Conservation (phyloP, 2,329 filamentous ascomycete genomes). For the Apiospora koreana region DNA sequence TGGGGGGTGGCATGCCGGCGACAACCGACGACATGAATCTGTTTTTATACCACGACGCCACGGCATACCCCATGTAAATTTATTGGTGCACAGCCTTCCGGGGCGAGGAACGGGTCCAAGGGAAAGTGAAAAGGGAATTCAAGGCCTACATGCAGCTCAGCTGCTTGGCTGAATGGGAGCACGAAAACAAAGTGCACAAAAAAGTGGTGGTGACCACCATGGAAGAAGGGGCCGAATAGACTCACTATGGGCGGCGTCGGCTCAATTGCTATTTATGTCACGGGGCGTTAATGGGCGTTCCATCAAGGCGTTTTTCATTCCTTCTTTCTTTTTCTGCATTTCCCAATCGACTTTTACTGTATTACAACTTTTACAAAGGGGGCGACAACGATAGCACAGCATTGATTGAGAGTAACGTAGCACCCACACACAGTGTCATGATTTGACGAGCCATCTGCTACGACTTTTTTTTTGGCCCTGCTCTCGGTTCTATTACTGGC, state of each 20-base stretch:
- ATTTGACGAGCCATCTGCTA: neutral
- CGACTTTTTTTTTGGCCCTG: neutral
- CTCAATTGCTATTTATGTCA: neutral
- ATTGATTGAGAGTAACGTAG: neutral
- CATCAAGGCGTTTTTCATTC: neutral
- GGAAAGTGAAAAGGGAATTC: neutral
- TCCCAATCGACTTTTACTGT: neutral
- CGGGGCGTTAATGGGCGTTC: neutral
- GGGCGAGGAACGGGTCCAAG: neutral
- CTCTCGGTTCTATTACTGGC: neutral
- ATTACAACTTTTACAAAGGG: neutral
- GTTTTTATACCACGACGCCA: slow-evolving; percentile 24
- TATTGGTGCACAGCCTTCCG: neutral
- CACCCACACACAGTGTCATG: neutral
- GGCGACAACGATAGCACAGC: neutral
- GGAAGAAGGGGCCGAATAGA: neutral
- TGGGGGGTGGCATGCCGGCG: slow-evolving; percentile 11
- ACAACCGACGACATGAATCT: slow-evolving; percentile 24
- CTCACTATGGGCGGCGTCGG: neutral
- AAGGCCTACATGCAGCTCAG: neutral
- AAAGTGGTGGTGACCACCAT: neutral
- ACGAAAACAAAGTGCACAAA: neutral
- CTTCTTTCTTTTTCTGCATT: neutral
- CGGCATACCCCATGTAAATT: slow-evolving; percentile 13
- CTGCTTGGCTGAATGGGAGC: neutral